phyloP scores from a whole-genome alignment of 2,329 filamentous ascomycete species.

The Beauveria sp. region DNA sequence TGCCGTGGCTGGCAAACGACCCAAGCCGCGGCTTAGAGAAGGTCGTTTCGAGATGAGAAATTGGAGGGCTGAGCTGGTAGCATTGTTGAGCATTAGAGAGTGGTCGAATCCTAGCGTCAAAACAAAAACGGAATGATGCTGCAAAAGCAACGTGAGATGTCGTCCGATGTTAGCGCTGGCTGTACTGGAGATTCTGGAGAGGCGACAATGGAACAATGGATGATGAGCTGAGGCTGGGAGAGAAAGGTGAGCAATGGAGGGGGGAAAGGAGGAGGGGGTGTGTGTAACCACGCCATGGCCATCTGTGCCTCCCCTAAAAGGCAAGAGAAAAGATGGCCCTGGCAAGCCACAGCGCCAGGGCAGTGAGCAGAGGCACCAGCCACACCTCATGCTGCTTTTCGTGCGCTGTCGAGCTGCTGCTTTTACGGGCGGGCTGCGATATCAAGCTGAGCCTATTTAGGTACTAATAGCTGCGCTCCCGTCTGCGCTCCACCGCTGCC shows the following conservation, averaged over 20 bases:
- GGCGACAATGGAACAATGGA: neutral
- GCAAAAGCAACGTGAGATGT: neutral
- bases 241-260: neutral
- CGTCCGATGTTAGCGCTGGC: neutral
- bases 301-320: slow-evolving; percentile 5
- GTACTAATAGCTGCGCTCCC: too few species aligned
- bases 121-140: neutral
- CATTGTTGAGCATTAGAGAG: neutral
- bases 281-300: neutral
- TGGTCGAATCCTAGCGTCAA: neutral
- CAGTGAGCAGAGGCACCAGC: neutral
- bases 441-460: neutral
- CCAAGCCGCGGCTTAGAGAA: neutral
- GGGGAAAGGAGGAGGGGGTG: neutral
- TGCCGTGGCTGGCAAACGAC: neutral
- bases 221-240: neutral
- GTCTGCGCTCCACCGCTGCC: neutral
- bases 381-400: slow-evolving; percentile 9
- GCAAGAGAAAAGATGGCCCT: slow-evolving; percentile 3
- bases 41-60: too few species aligned
- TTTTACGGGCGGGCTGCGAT: neutral
- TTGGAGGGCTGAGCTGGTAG: too few species aligned
- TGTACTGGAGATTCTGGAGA: neutral
- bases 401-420: neutral
- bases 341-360: slow-evolving; percentile 4